Base-by-base conservation (phyloP, 805 yeast genomes). In the Zygosaccharomyces pseudorouxii region DNA sequence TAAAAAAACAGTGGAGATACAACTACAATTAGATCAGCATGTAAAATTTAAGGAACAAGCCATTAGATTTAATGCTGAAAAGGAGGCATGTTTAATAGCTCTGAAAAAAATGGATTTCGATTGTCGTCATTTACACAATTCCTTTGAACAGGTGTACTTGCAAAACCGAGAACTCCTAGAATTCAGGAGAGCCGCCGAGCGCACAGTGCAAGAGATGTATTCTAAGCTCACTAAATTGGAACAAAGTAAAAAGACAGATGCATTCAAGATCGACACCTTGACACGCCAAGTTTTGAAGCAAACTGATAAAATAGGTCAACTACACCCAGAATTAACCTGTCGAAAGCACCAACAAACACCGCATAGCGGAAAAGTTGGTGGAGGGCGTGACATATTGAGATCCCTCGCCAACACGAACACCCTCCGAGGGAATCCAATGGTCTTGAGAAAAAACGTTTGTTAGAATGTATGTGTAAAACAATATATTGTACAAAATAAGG, bases 191-290 rank as follows among this genome's bases (percentile, higher is more conserved):
- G 37, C 37, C 37, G 37, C 37, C 19, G 19, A 33, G 37, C 37
- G 19, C 10, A 5, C 10, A 5, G 5, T 33, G 4, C 20, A 16
- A 33, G 19, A 33, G 9, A 33, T 33, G 37, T 4, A 33, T 33
- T 16, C 20, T 9, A 33, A 33, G 16, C 14, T 33, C 20, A 14
- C 16, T 14, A 16, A 16, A 5, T 19, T 33, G 3, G 19, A 33
- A 33, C 19, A 33, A 14, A 10, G 4, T 7, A 39, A 29, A n/a
- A 12, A n/a, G 3, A 18, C 18, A 5, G 31, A 39, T 14, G 42
- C 42, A 19, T 25, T 41, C 36, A 41, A 41, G 25, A 41, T 29
- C 44, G 44, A 41, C 12, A 29, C 44, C 5, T 18, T 41, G 25
- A 29, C 44, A 11, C 44, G 44, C 19, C 44, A 29, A 29, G 44